phyloP scores from a whole-genome alignment of 2,329 filamentous ascomycete genomes.

The Microsporum canis region DNA sequence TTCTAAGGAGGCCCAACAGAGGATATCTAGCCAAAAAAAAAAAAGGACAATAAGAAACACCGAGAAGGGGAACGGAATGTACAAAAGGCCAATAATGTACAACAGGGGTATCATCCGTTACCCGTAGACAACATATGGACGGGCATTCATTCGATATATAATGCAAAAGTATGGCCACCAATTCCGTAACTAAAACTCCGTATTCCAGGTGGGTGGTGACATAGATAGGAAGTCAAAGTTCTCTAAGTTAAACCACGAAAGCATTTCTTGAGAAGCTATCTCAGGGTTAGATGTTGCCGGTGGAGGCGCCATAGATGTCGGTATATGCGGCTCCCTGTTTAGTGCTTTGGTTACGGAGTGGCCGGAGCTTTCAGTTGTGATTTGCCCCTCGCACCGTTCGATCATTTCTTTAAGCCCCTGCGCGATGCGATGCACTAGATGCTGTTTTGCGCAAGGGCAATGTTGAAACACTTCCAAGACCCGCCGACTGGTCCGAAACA shows the following conservation, averaged over 20 bases:
- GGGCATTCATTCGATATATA: not conserved
- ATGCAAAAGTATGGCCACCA: not conserved
- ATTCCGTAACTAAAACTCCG: conserved; percentile 3
- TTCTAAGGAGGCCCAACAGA: not conserved
- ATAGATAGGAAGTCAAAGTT: conserved; percentile 13
- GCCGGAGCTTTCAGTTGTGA: not conserved
- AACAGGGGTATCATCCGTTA: not conserved
- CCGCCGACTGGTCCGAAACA: conserved; percentile 19
- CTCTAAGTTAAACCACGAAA: conserved; percentile 11
- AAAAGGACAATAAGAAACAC: not conserved
- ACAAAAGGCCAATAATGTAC: not conserved
- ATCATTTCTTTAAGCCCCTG: conserved; percentile 24
- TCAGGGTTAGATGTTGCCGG: conserved; percentile 1
- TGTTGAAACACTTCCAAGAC: conserved; percentile 22
- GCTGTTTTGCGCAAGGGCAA: conserved; percentile 22
- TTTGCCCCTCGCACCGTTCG: conserved; percentile 8
- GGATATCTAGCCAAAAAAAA: not conserved
- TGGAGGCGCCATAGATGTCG: not conserved
- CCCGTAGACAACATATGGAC: not conserved
- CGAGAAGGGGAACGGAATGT: not conserved
- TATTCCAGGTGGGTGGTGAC: conserved; percentile 11
- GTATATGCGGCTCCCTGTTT: not conserved
- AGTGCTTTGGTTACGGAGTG: not conserved
- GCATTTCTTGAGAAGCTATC: conserved; percentile 6
- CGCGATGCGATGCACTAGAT: conserved; percentile 25